Percentiles rank a stretch among this genome's conserved stretches.
Conservation (phyloP, 1,284 basidiomycete genomes). For the Jaminaea rosea region DNA sequence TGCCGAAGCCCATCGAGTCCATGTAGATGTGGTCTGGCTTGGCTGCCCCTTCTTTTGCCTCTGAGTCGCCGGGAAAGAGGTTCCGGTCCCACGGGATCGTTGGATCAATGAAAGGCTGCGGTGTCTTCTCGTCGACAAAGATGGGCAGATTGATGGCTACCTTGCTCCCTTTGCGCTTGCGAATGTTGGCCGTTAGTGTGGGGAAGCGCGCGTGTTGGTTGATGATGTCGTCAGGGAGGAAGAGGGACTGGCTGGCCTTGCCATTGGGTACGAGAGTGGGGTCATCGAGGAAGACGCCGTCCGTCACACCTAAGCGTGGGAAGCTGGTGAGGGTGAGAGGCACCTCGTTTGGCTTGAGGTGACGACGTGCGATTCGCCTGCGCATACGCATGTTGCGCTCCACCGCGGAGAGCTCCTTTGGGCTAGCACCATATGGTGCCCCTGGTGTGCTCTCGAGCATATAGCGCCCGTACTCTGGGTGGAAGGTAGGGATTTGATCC, state of each 20-base stretch:
- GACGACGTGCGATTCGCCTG: conserved; percentile 70
- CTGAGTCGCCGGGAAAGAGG: conserved; percentile 71
- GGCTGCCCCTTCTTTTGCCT: conserved; percentile 79
- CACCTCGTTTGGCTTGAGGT: conserved; percentile 75
- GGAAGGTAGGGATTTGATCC: conserved; percentile 72
- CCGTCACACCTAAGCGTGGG: conserved; percentile 78
- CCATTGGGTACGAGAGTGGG: conserved; percentile 72
- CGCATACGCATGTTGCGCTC: conserved; percentile 85
- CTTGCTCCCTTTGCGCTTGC: conserved; percentile 78
- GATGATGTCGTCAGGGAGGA: conserved; percentile 89
- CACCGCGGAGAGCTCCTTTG: conserved; percentile 75
- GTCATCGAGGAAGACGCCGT: conserved; percentile 66
- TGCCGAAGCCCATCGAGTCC: conserved; percentile 99
- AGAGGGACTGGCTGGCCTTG: conserved; percentile 76
- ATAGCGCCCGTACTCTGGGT: conserved; percentile 95
- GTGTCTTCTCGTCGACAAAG: conserved; percentile 79
- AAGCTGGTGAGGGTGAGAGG: conserved; percentile 93
- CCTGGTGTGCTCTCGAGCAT: conserved; percentile 99
- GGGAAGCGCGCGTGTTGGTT: conserved; percentile 96
- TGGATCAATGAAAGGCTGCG: conserved; percentile 78
- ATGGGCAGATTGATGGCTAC: conserved; percentile 93
- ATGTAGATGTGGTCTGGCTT: conserved; percentile 87
- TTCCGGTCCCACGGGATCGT: conserved; percentile 75
- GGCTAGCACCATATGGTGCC: conserved; percentile 76
- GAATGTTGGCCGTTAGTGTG: conserved; percentile 93